A percentile compares a stretch with the other conserved stretches of the same genome.
These are phyloP conservation scores for Hyphopichia buzzinii DNA, from an alignment of 1,139 yeast species.

Conservation along the genomic window DNA sequence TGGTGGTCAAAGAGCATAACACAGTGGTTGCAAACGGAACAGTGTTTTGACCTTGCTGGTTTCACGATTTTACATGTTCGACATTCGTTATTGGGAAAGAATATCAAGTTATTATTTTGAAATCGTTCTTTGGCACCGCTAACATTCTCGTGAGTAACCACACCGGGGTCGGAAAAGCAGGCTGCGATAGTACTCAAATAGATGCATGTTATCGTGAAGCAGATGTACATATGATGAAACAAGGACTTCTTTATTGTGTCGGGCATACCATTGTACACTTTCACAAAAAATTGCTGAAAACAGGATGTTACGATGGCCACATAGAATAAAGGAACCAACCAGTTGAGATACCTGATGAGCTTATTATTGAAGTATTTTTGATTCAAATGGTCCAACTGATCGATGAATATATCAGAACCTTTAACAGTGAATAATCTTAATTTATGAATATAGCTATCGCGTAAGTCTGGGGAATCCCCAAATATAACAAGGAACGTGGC, in stretches of 20 bases:
- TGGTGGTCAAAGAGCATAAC: slow-evolving; percentile 80
- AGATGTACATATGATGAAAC: slow-evolving; percentile 20
- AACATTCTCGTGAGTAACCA: slow-evolving; percentile 19
- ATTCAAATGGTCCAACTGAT: slow-evolving; percentile 14
- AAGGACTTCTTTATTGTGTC: slow-evolving; percentile 7
- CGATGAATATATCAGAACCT: slow-evolving; percentile 11
- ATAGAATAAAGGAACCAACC: slow-evolving; percentile 54
- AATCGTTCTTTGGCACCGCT: slow-evolving; percentile 15
- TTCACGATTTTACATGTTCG: slow-evolving; percentile 66
- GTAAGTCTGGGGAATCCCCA: slow-evolving; percentile 53
- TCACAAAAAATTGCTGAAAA: slow-evolving; percentile 42
- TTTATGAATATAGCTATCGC: slow-evolving; percentile 31
- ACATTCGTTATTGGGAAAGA: slow-evolving; percentile 41
- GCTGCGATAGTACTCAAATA: slow-evolving; percentile 36
- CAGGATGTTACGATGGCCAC: slow-evolving; percentile 43
- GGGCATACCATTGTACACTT: slow-evolving; percentile 33
- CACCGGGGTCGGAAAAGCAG: slow-evolving; percentile 59
- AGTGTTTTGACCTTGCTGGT: slow-evolving; percentile 90
- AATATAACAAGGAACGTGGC: slow-evolving; percentile 33
- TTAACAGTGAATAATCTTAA: slow-evolving; percentile 12
- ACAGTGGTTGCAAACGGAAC: slow-evolving; percentile 70
- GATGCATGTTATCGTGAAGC: slow-evolving; percentile 34
- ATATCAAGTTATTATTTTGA: slow-evolving; percentile 57
- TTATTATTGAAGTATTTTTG: slow-evolving; percentile 14
- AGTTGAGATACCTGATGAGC: slow-evolving; percentile 21